phyloP scores from a whole-genome alignment of 148 eudicot species.

The Mesembryanthemum crystallinum region DNA sequence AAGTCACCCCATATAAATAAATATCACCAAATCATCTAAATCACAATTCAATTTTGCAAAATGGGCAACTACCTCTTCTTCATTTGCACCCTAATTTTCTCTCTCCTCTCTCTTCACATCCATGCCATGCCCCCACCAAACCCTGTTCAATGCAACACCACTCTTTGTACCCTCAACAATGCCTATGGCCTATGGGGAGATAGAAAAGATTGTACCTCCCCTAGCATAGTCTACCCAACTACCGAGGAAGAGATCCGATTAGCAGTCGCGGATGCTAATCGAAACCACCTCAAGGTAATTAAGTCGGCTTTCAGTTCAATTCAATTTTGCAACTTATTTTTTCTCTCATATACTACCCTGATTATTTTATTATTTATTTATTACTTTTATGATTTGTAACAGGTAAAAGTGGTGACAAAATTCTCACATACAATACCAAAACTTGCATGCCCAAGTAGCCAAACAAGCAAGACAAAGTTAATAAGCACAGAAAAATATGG shows the following conservation, averaged over 20 bases:
- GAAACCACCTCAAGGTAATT: slow-evolving; percentile 33
- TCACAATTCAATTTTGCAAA: background rate
- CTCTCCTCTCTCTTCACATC: background rate
- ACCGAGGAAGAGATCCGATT: slow-evolving; percentile 50
- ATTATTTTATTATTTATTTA: too few relatives aligned
- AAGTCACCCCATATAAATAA: too few relatives aligned
- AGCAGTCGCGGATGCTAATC: slow-evolving; percentile 57
- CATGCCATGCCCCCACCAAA: slow-evolving; percentile 56
- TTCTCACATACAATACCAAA: slow-evolving; percentile 82
- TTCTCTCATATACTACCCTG: too few relatives aligned
- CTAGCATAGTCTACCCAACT: slow-evolving; percentile 45
- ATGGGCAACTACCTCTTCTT: background rate
- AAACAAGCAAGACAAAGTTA: slow-evolving; percentile 30
- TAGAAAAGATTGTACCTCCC: slow-evolving; percentile 44
- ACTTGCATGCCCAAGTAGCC: slow-evolving; percentile 50
- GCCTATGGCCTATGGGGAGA: slow-evolving; percentile 79
- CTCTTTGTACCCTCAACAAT: slow-evolving; percentile 53
- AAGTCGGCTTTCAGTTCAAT: background rate
- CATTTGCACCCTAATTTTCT: background rate
- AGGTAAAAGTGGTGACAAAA: slow-evolving; percentile 61
- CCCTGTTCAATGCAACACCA: slow-evolving; percentile 45
- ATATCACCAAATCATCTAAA: background rate
- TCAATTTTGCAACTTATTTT: too few relatives aligned
- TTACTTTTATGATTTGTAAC: background rate
- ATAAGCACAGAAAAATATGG: slow-evolving; percentile 58